These are phyloP conservation scores for Rhododendron molle DNA, from an alignment of 148 eudicot species.

Conservation along the genomic window DNA sequence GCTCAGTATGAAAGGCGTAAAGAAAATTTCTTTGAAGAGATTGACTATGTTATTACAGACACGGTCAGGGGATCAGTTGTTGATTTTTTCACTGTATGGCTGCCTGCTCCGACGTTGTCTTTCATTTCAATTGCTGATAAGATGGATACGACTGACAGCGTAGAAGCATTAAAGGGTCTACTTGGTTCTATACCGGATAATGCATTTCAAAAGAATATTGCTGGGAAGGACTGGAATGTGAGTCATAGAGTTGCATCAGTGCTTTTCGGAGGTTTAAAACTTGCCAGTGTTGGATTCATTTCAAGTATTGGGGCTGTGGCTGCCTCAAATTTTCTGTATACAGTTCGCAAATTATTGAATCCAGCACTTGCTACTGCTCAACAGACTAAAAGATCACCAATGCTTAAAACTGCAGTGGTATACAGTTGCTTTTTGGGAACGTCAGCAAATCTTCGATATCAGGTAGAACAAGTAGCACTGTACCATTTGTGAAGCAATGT, in stretches of 20 bases:
- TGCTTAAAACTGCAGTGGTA: constrained; percentile 74
- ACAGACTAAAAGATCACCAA: constrained; percentile 67
- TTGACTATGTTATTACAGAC: constrained; percentile 90
- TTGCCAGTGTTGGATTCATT: constrained; percentile 82
- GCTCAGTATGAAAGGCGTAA: constrained; percentile 92
- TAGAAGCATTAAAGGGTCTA: constrained; percentile 69
- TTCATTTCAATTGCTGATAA: constrained; percentile 67
- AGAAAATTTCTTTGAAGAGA: constrained; percentile 81
- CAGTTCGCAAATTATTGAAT: constrained; percentile 51
- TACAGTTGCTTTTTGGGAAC: constrained; percentile 76
- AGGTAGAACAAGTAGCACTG: constrained; percentile 37
- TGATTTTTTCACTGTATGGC: constrained; percentile 97
- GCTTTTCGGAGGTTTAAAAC: constrained; percentile 82
- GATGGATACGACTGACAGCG: constrained; percentile 41
- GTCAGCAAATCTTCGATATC: constrained; percentile 93
- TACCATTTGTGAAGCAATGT: not conserved
- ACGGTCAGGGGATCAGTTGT: constrained; percentile 76
- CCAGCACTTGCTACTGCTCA: constrained; percentile 48
- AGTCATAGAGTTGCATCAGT: constrained; percentile 84
- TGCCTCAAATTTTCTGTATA: constrained; percentile 64
- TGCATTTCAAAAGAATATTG: constrained; percentile 83
- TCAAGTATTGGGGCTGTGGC: constrained; percentile 96
- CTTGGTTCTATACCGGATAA: constrained; percentile 92
- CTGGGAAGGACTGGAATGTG: constrained; percentile 79
- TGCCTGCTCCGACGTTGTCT: constrained; percentile 95